These are phyloP conservation scores for Penicillium sp. DNA, from an alignment of 2,329 filamentous ascomycete species.

Conservation along the genomic window DNA sequence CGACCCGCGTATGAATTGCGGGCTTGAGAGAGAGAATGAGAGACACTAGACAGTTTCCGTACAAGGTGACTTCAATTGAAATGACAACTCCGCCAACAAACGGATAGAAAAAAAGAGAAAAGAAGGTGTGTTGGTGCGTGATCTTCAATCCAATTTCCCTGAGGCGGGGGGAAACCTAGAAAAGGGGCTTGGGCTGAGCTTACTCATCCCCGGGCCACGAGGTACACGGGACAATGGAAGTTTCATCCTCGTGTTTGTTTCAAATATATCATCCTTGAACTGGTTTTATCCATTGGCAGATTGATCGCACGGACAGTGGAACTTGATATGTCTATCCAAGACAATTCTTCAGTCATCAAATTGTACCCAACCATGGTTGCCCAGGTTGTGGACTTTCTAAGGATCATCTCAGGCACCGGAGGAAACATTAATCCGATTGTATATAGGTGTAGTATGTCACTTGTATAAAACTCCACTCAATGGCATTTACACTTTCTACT, in stretches of 20 bases:
- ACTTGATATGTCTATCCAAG: background rate
- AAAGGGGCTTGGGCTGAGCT: constrained; percentile 34
- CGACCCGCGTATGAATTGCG: constrained; percentile 2
- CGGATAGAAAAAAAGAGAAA: constrained; percentile 14
- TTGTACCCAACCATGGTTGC: constrained; percentile 6
- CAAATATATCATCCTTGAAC: background rate
- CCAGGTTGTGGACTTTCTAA: background rate
- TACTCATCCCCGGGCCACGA: constrained; percentile 17
- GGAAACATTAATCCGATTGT: background rate
- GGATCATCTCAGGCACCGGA: background rate
- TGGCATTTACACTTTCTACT: background rate
- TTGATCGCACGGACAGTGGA: background rate
- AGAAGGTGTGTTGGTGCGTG: constrained; percentile 5
- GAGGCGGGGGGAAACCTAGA: constrained; percentile 26
- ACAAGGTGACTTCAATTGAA: background rate
- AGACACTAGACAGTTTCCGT: background rate
- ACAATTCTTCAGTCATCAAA: background rate
- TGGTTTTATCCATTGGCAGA: background rate
- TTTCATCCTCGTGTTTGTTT: constrained; percentile 9
- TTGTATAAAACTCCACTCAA: background rate
- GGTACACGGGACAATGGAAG: constrained; percentile 2
- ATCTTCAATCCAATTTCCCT: constrained; percentile 11
- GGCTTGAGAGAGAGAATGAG: background rate
- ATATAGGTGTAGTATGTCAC: background rate
- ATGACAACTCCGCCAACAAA: background rate